Evolutionary conservation across 2,329 filamentous ascomycete genomes (phyloP).

Genomic region (Chaetomiaceae sp.): DNA sequence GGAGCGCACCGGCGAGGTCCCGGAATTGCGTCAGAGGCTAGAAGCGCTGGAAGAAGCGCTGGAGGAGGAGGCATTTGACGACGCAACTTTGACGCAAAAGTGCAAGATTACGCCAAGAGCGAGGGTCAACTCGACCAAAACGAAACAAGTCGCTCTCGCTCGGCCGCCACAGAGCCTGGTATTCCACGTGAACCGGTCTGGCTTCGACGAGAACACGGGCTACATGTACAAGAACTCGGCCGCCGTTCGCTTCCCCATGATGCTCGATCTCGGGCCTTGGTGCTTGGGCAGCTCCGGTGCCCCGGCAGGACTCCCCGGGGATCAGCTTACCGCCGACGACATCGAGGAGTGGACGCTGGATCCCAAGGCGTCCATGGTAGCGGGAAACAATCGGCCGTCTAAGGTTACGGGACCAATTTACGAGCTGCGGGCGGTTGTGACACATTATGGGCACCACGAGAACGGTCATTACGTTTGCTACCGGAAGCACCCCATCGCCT

Average conservation of each 20-base stretch:
- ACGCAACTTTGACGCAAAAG: slow-evolving; percentile 54
- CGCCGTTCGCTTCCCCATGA: slow-evolving; percentile 66
- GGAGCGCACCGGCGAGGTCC: slow-evolving; percentile 39
- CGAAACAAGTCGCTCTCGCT: slow-evolving; percentile 80
- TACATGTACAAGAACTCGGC: slow-evolving; percentile 78
- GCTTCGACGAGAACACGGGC: slow-evolving; percentile 80
- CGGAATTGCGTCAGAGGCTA: slow-evolving; percentile 51
- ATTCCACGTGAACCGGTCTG: slow-evolving; percentile 84
- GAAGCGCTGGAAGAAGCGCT: slow-evolving; percentile 63
- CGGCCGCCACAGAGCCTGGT: slow-evolving; percentile 73
- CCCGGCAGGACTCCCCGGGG: slow-evolving; percentile 17
- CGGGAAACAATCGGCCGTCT: slow-evolving; percentile 45
- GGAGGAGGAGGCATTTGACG: slow-evolving; percentile 73
- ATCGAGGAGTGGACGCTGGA: slow-evolving; percentile 65
- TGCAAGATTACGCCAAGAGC: slow-evolving; percentile 62
- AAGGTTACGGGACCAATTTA: slow-evolving; percentile 58
- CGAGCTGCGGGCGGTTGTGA: slow-evolving; percentile 75
- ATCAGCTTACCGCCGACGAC: slow-evolving; percentile 19
- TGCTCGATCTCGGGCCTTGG: slow-evolving; percentile 76
- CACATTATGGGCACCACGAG: slow-evolving; percentile 84
- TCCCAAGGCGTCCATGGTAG: slow-evolving; percentile 67
- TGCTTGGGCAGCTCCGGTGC: slow-evolving; percentile 59
- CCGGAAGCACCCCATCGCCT: slow-evolving; percentile 51
- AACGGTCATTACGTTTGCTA: slow-evolving; percentile 96
- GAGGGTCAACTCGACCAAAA: slow-evolving; percentile 74